Conservation (phyloP, 2,329 filamentous ascomycete genomes). For the Coniochaeta sp. region DNA sequence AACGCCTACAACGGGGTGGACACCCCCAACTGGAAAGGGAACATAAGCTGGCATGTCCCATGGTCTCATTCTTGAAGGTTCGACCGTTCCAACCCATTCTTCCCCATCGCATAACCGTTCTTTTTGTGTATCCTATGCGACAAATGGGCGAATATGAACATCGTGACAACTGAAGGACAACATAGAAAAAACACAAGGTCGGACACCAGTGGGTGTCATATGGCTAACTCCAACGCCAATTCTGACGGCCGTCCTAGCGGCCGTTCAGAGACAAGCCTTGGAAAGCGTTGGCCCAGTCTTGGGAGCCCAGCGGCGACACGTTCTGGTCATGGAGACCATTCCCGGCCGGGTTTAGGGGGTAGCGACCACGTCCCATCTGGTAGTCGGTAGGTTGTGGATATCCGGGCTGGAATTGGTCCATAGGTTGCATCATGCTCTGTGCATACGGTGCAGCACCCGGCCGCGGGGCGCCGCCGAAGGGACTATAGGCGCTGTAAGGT, state of each 20-base stretch:
- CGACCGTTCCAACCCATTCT: neutral
- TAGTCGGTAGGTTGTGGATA: conserved; percentile 33
- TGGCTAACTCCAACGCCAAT: neutral
- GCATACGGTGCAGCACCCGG: conserved; percentile 24
- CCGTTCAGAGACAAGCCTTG: conserved; percentile 67
- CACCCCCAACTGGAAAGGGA: neutral
- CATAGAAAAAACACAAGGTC: neutral
- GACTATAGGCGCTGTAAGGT: conserved; percentile 32
- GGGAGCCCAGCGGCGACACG: conserved; percentile 27
- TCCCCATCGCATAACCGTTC: neutral
- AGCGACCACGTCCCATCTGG: conserved; percentile 40
- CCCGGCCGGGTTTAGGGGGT: conserved; percentile 29
- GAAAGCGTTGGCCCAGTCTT: conserved; percentile 56
- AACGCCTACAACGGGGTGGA: neutral
- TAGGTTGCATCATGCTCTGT: conserved; percentile 27
- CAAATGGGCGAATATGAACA: neutral
- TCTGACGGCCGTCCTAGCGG: conserved; percentile 26
- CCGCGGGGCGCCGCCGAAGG: conserved; percentile 32
- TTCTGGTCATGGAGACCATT: conserved; percentile 27
- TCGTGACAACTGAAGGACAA: neutral
- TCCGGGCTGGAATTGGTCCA: conserved; percentile 32
- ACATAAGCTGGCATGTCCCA: neutral
- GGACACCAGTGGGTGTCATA: neutral
- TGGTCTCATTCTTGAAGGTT: neutral
- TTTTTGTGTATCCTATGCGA: neutral